Conservation (phyloP, 805 yeast genomes). For the Ogataea pilisensis region DNA sequence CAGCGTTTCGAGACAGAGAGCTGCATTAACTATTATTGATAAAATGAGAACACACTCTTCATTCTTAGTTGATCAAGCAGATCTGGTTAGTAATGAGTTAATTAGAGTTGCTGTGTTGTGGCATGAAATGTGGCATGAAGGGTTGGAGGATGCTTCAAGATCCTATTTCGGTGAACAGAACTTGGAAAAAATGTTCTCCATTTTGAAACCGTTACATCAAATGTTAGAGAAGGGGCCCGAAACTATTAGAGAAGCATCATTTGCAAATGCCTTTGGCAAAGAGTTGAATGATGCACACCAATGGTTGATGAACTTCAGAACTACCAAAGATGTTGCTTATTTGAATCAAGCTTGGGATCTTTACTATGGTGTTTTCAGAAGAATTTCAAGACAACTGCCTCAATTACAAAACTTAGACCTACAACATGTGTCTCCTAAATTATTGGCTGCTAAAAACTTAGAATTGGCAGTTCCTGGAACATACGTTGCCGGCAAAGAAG, state of each 20-base stretch:
- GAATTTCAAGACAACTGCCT: constrained; percentile 84
- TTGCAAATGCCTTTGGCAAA: constrained; percentile 89
- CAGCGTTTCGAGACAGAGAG: constrained; percentile 81
- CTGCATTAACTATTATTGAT: constrained; percentile 87
- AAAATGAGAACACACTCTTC: constrained; percentile 90
- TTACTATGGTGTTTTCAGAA: constrained; percentile 87
- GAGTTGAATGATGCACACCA: constrained; percentile 90
- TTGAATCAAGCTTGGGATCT: constrained; percentile 98
- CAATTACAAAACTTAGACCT: constrained; percentile 81
- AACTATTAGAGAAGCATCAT: constrained; percentile 87
- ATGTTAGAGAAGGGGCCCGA: constrained; percentile 85
- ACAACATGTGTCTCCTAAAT: constrained; percentile 90
- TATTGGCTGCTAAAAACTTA: constrained; percentile 71
- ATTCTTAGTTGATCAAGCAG: constrained; percentile 83
- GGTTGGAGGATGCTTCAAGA: constrained; percentile 93
- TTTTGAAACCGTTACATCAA: constrained; percentile 82
- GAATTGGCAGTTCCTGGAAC: constrained; percentile 94
- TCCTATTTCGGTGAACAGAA: constrained; percentile 92
- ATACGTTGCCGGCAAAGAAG: constrained; percentile 77
- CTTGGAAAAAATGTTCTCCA: constrained; percentile 90
- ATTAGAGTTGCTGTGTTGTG: constrained; percentile 93
- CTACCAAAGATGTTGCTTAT: constrained; percentile 82
- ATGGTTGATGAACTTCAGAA: constrained; percentile 83
- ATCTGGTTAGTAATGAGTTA: constrained; percentile 86
- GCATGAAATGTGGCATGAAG: constrained; percentile 99